A percentile compares a stretch with the other conserved stretches of the same genome.
Conservation (phyloP, 2,329 filamentous ascomycete genomes). For the Alternaria burnsii region DNA sequence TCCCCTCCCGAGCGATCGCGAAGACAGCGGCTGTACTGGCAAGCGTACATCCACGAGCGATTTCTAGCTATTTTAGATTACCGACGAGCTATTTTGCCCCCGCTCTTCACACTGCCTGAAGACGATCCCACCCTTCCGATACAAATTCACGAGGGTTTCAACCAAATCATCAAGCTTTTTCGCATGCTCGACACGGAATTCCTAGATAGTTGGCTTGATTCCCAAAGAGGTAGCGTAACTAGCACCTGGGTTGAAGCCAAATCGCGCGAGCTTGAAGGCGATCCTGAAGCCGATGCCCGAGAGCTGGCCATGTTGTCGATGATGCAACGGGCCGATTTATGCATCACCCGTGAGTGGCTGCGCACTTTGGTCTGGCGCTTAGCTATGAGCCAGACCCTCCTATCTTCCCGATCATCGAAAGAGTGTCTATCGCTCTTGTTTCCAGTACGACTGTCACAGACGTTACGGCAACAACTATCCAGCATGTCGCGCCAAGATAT, state of each 20-base stretch:
- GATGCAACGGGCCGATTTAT: constrained; percentile 60
- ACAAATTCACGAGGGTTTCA: constrained; percentile 55
- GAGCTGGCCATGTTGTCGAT: constrained; percentile 52
- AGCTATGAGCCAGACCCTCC: constrained; percentile 58
- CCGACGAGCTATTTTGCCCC: constrained; percentile 54
- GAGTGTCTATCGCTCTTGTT: constrained; percentile 55
- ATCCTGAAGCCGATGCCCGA: constrained; percentile 48
- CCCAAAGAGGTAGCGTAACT: constrained; percentile 47
- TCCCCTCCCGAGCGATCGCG: constrained; percentile 51
- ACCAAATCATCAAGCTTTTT: constrained; percentile 57
- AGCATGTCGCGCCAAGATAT: constrained; percentile 58
- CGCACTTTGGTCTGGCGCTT: constrained; percentile 60
- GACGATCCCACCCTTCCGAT: constrained; percentile 52
- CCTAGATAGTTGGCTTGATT: constrained; percentile 56
- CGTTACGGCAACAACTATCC: constrained; percentile 54
- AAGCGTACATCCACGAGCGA: constrained; percentile 65
- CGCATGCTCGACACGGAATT: constrained; percentile 56
- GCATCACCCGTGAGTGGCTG: constrained; percentile 61
- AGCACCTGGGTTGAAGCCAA: constrained; percentile 57
- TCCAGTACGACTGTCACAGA: constrained; percentile 56
- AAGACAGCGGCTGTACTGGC: constrained; percentile 64
- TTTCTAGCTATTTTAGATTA: constrained; percentile 64
- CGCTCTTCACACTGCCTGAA: constrained; percentile 51
- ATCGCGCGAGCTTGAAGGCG: constrained; percentile 54
- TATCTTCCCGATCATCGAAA: constrained; percentile 52